These are phyloP conservation scores for Zygosaccharomyces kombuchaensis DNA, from an alignment of 805 yeast genomes.

Conservation along the genomic window DNA sequence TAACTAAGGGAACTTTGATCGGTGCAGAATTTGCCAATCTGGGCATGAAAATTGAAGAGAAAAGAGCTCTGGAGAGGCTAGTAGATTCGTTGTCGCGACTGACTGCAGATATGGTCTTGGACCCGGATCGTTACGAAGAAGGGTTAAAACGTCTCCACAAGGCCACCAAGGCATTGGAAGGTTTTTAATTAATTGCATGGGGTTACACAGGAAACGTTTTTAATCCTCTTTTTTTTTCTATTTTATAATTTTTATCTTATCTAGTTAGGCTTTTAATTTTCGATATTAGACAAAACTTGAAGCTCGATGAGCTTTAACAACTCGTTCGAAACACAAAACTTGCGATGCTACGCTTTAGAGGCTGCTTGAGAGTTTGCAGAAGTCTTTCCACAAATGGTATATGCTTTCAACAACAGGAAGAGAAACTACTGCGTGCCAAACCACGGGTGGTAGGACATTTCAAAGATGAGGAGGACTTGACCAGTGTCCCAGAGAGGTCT, in stretches of 20 bases:
- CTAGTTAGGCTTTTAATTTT: background rate
- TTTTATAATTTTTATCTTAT: background rate
- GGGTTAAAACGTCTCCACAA: constrained; percentile 75
- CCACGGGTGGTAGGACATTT: constrained; percentile 10
- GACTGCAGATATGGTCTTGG: constrained; percentile 86
- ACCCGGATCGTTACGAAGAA: constrained; percentile 72
- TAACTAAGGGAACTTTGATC: constrained; percentile 40
- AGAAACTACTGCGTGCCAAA: background rate
- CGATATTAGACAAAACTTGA: background rate
- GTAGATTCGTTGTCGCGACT: constrained; percentile 80
- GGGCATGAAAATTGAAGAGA: constrained; percentile 71
- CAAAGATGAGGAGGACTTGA: constrained; percentile 17
- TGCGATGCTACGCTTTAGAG: background rate
- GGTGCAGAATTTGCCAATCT: constrained; percentile 66
- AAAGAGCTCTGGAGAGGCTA: constrained; percentile 74
- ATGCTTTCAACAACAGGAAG: constrained; percentile 1
- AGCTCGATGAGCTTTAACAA: background rate
- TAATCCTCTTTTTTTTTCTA: background rate
- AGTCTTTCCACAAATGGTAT: background rate
- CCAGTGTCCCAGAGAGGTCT: constrained; percentile 26
- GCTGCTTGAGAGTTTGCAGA: background rate
- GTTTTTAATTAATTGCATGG: constrained; percentile 42
- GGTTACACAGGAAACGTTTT: background rate
- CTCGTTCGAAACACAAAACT: background rate
- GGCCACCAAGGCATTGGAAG: constrained; percentile 84